Base-by-base conservation (phyloP, 805 yeast species). In the Nakazawaea siamensis region DNA sequence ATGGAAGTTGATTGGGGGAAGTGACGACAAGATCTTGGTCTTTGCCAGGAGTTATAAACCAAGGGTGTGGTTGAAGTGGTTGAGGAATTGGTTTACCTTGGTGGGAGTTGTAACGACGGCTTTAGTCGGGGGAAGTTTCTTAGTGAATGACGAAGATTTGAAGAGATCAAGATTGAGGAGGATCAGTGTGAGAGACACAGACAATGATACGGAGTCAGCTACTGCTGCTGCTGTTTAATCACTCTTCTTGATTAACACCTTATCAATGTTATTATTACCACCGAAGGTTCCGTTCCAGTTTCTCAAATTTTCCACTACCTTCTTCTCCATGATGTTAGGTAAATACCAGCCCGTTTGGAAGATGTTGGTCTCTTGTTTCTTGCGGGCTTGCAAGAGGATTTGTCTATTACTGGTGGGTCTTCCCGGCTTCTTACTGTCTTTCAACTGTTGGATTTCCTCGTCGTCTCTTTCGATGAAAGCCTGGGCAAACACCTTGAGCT, bases 201-300 rank as follows among this genome's bases (percentile, higher is more conserved):
- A 10, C 27, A n/a, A n/a, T n/a, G n/a, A n/a, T n/a, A n/a, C n/a
- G n/a, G n/a, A n/a, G n/a, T n/a, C n/a, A n/a, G n/a, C n/a, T n/a
- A n/a, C n/a, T n/a, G n/a, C n/a, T n/a, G n/a, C n/a, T n/a, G n/a
- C n/a, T n/a, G n/a, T n/a, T n/a, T n/a, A 10, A 21, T 28, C 31
- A 29, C 29, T 24, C 33, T 35, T 29, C 18, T 55, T 47, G 24
- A 70, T 47, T 19, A 48, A 49, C 7, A 68, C 55, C 42, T 73
- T 68, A 41, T 73, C 75, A 49, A 86, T 62, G 14, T 71, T 66
- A 27, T 80, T 76, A 34, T 79, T 58, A 14, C 92, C 86, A 30
- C 96, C 96, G 47, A 73, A 62, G 9, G 83, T 75, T 18, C 92
- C 88, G 47, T 82, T 80, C 97, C 97, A 90, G 4, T 58, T 55